These are phyloP conservation scores for Kitagawia praeruptora DNA, from an alignment of 129 eudicot genomes.

Conservation along the genomic window DNA sequence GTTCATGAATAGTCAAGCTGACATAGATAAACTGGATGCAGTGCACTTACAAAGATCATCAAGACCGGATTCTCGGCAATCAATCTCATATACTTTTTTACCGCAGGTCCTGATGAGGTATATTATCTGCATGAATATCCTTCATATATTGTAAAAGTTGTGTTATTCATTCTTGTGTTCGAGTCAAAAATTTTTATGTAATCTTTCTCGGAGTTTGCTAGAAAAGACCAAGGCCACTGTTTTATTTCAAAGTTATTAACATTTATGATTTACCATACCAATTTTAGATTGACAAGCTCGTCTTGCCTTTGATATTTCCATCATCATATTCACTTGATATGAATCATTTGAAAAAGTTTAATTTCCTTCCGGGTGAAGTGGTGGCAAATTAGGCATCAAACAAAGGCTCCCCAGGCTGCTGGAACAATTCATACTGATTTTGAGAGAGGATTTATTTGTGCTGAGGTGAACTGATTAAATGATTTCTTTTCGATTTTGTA, in stretches of 20 bases:
- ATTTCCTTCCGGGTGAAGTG: slow-evolving; percentile 64
- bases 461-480: slow-evolving; percentile 53
- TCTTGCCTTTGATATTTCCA: background rate
- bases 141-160: background rate
- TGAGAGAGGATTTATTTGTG: slow-evolving; percentile 94
- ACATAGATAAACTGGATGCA: slow-evolving; percentile 24
- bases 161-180: background rate
- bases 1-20: background rate
- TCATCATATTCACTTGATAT: background rate
- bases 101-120: slow-evolving; percentile 98
- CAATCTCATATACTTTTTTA: slow-evolving; percentile 86
- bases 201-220: background rate
- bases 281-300: background rate
- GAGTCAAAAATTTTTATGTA: background rate
- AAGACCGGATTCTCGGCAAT: slow-evolving; percentile 97
- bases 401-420: slow-evolving; percentile 99
- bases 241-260: background rate
- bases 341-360: background rate
- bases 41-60: slow-evolving; percentile 90
- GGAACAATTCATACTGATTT: slow-evolving; percentile 98
- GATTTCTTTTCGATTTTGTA: background rate
- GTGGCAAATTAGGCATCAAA: slow-evolving; percentile 91
- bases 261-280: background rate
- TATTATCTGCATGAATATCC: background rate
- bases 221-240: background rate